phyloP scores from a whole-genome alignment of 345 rosid species.

The Euclidium syriacum region DNA sequence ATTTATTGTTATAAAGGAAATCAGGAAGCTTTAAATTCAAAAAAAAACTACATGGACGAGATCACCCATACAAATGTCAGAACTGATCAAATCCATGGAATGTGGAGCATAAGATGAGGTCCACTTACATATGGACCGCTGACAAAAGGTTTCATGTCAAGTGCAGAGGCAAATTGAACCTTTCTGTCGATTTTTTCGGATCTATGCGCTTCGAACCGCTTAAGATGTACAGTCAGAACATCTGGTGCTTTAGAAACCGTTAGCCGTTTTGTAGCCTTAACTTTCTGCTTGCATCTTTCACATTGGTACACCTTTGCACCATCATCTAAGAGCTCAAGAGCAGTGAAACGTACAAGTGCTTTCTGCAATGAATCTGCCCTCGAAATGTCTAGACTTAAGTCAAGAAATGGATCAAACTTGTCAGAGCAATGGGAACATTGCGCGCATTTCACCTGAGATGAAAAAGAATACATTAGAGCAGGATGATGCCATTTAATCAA shows the following conservation, averaged over 20 bases:
- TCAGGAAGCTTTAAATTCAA: not conserved
- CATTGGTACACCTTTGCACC: slow-evolving; percentile 92
- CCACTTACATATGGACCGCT: slow-evolving; percentile 74
- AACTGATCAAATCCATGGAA: not conserved
- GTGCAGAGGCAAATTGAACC: slow-evolving; percentile 52
- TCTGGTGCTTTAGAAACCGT: slow-evolving; percentile 81
- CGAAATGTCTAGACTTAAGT: slow-evolving; percentile 79
- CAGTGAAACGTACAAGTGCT: slow-evolving; percentile 74
- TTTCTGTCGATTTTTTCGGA: slow-evolving; percentile 74
- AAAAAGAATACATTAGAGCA: not conserved
- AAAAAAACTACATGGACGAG: not conserved
- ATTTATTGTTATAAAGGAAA: not conserved
- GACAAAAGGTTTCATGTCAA: slow-evolving; percentile 83
- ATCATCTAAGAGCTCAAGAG: slow-evolving; percentile 73
- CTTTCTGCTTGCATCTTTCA: slow-evolving; percentile 84
- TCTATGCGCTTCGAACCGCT: slow-evolving; percentile 78
- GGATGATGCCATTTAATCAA: not conserved
- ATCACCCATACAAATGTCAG: not conserved
- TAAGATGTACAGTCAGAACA: slow-evolving; percentile 80
- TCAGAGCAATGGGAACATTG: slow-evolving; percentile 75
- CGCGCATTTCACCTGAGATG: slow-evolving; percentile 65
- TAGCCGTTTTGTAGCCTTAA: slow-evolving; percentile 76
- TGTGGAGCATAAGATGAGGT: slow-evolving; percentile 1
- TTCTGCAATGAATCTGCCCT: slow-evolving; percentile 71
- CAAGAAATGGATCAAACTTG: slow-evolving; percentile 86